Base-by-base conservation (phyloP, 2,329 filamentous ascomycete genomes). In the Aspergillus sp. region DNA sequence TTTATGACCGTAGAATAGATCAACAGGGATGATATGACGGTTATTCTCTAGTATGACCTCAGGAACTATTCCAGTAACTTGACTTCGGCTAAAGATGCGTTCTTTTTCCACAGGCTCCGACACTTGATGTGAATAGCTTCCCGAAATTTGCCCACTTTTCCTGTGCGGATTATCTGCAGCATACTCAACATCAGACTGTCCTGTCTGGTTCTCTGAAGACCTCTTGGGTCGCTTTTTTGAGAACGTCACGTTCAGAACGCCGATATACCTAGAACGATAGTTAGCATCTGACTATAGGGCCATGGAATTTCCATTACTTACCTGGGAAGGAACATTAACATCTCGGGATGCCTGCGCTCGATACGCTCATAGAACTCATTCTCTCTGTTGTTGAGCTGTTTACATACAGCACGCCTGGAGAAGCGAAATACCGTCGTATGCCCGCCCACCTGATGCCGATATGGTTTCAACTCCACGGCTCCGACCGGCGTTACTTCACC, bases 301-400 rank as follows among this genome's bases (percentile, higher is more conserved):
- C 9, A 50, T 7, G 18, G 4, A 48, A 11, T 9, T 9, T 9
- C 6, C 17, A 57, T 79, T 79, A 89, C 87, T 39, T 70, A 80
- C 75, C 93, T 91, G 63, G 95, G 95, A 62, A 99, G 81, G 71
- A 98, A 99, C 42, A 89, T 86, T 58, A 99, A 79, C 68, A 99
- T 82, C 70, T 96, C 89, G 62, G 92, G 90, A 74, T 99, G 93
- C 64, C 91, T 86, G 68, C 86, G 87, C 78, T 99, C 95, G 67
- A 98, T 91, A 54, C 89, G 95, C 76, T 99, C 95, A 74, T 99
- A 99, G 72, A 99, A 99, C 76, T 96, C 91, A 75, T 99, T 99
- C 72, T 99, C 95, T 68, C 93, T 85, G 73, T 96, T 99, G 74
- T 96, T 99, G 69, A 99, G 84, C 76, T 97, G 92, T 76, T 99